phyloP scores from a whole-genome alignment of 2,329 filamentous ascomycete genomes.

The Penicillium glabrum region DNA sequence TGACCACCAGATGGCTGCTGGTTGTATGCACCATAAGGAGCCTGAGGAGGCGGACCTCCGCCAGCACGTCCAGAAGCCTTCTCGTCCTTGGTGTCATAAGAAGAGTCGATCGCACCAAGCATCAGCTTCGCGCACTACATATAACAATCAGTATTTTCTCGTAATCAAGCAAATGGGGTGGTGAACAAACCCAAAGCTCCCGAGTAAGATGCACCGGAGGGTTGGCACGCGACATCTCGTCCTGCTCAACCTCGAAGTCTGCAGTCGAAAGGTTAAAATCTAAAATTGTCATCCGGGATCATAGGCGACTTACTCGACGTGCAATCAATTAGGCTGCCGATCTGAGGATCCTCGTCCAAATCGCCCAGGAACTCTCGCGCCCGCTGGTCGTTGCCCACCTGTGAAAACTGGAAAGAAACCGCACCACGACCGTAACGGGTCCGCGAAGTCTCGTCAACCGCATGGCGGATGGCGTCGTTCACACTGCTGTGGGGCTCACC shows the following conservation, averaged over 20 bases:
- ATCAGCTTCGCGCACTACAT: conserved; percentile 62
- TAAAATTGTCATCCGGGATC: too few species aligned
- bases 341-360: conserved; percentile 62
- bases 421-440: conserved; percentile 57
- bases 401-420: conserved; percentile 67
- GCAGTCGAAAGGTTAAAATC: not conserved
- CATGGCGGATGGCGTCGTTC: conserved; percentile 57
- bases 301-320: conserved; percentile 59
- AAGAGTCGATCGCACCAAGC: conserved; percentile 65
- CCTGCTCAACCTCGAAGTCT: conserved; percentile 68
- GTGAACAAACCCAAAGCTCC: conserved; percentile 57
- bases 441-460: conserved; percentile 51
- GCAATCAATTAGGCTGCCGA: conserved; percentile 65
- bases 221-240: conserved; percentile 62
- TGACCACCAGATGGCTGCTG: conserved; percentile 21
- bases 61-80: conserved; percentile 45
- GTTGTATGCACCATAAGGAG: conserved; percentile 36
- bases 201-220: conserved; percentile 64
- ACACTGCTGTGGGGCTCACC: conserved; percentile 60
- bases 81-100: conserved; percentile 66
- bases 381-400: conserved; percentile 66
- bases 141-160: not conserved
- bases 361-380: conserved; percentile 64
- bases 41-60: conserved; percentile 28
- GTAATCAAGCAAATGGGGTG: not conserved